phyloP scores from a whole-genome alignment of 176 grass and related monocot genomes.

The Hordeum marinum region DNA sequence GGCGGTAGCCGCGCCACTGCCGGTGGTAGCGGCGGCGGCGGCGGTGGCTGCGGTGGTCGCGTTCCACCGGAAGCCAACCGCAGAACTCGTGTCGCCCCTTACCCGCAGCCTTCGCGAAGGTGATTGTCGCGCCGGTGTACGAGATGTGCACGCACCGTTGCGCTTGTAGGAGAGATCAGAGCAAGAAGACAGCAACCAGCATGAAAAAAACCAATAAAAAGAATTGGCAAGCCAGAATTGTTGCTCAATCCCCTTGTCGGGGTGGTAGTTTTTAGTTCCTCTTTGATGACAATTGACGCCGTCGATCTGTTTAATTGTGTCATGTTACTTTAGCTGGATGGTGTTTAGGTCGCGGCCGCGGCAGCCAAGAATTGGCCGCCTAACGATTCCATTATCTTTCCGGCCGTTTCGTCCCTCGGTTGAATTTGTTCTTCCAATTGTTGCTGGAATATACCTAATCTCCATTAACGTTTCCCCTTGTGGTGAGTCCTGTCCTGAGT shows the following conservation, averaged over 20 bases:
- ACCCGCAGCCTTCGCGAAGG: slow-evolving; percentile 32
- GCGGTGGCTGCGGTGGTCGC: slow-evolving; percentile 7
- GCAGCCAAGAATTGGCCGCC: not conserved
- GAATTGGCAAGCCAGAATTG: not conserved
- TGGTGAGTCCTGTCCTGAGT: not conserved
- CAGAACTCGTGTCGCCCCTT: slow-evolving; percentile 51
- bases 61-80: slow-evolving; percentile 36
- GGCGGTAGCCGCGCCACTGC: not conserved
- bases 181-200: not conserved
- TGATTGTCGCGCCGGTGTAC: slow-evolving; percentile 40
- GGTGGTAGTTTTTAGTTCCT: not conserved
- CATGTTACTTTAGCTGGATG: not conserved
- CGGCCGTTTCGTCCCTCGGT: not conserved
- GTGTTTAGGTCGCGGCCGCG: not conserved
- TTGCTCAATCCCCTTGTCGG: not conserved
- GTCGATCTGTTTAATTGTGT: not conserved
- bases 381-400: not conserved
- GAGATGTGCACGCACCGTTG: slow-evolving; percentile 17
- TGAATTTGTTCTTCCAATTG: not conserved
- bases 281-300: not conserved
- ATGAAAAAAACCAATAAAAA: not conserved
- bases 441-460: not conserved
- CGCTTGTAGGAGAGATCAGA: not conserved
- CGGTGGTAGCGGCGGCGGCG: not conserved
- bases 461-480: not conserved